Conservation (phyloP, 352 stramenopile genomes). For the Phytophthora chlamydospora region DNA sequence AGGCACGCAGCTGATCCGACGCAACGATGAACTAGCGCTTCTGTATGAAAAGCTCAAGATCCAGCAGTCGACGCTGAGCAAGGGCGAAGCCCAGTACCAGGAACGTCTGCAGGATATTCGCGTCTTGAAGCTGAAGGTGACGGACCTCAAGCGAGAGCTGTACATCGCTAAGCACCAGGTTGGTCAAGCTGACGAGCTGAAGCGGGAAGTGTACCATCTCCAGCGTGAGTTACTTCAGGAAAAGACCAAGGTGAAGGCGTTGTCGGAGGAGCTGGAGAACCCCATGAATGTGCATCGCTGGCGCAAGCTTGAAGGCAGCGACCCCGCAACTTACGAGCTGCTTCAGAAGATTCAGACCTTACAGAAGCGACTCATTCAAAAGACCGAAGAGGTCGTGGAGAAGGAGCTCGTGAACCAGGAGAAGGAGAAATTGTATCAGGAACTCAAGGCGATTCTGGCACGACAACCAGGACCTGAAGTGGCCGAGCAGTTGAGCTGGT, state of each 20-base stretch:
- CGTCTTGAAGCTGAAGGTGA: conserved; percentile 95
- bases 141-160: conserved; percentile 92
- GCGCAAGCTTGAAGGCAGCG: conserved; percentile 96
- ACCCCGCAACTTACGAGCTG: conserved; percentile 95
- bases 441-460: conserved; percentile 94
- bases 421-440: conserved; percentile 95
- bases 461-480: conserved; percentile 95
- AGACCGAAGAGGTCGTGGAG: conserved; percentile 95
- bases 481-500: conserved; percentile 94
- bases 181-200: conserved; percentile 86
- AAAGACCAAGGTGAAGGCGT: conserved; percentile 96
- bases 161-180: conserved; percentile 91
- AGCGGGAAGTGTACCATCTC: conserved; percentile 89
- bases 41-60: conserved; percentile 99
- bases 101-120: conserved; percentile 94
- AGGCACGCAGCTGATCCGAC: conserved; percentile 95
- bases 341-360: conserved; percentile 97
- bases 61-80: conserved; percentile 93
- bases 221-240: conserved; percentile 94
- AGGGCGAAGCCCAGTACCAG: conserved; percentile 94
- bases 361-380: conserved; percentile 94
- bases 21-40: conserved; percentile 96
- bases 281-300: conserved; percentile 98
- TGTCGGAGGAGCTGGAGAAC: conserved; percentile 96
- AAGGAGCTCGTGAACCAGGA: conserved; percentile 96